Conservation (phyloP, 306 rosid genomes). For the Bauhinia variegata region DNA sequence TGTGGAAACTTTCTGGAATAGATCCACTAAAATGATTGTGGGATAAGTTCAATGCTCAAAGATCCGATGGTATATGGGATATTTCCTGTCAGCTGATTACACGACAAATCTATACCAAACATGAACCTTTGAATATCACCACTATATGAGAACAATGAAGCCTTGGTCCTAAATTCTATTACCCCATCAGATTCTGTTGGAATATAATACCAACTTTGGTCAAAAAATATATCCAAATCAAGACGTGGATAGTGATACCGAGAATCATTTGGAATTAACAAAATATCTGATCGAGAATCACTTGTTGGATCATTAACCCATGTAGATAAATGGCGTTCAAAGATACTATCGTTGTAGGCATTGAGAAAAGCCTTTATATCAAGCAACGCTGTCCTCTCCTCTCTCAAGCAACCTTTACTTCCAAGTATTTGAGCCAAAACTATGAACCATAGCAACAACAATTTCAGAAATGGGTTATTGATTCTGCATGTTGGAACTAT, state of each 20-base stretch:
- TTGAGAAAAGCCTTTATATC: no score
- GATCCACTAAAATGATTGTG: slow-evolving; percentile 15
- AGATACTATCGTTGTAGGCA: no score
- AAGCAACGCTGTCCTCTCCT: no score
- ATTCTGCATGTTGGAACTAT: neutral
- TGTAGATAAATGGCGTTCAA: no score
- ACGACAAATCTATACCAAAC: slow-evolving; percentile 16
- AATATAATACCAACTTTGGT: neutral
- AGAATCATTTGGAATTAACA: neutral
- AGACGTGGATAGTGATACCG: no score
- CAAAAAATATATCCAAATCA: no score
- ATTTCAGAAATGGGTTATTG: slow-evolving; percentile 27
- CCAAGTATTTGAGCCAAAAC: no score
- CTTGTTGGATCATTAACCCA: no score
- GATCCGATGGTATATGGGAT: slow-evolving; percentile 23
- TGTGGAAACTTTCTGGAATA: slow-evolving; percentile 19
- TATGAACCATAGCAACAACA: no score
- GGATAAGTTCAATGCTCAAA: slow-evolving; percentile 32
- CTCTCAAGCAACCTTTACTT: no score
- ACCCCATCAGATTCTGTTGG: no score
- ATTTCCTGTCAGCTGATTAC: slow-evolving; percentile 8
- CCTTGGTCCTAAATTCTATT: neutral
- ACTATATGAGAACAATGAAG: neutral
- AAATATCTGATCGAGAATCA: neutral
- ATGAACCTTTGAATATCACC: neutral